Conservation (phyloP, 108 stramenopile species). For the Nitzschia sp. region DNA sequence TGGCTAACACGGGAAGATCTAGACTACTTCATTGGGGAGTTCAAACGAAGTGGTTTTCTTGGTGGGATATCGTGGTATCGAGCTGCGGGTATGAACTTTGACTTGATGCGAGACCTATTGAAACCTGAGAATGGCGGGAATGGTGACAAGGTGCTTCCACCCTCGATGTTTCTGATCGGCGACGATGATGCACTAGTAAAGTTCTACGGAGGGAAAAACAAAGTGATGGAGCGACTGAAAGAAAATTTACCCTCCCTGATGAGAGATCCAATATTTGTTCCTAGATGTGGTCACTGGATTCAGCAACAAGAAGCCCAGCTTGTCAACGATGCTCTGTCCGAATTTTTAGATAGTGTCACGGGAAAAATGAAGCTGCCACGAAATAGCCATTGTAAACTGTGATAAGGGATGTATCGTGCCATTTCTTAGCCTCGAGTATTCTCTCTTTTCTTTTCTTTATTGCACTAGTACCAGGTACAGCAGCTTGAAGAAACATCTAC, state of each 20-base stretch:
- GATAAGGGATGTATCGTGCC: too few species aligned
- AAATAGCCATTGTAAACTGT: too few species aligned
- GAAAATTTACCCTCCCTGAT: slow-evolving; percentile 8
- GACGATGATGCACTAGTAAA: slow-evolving; percentile 17
- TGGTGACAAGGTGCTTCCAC: slow-evolving; percentile 11
- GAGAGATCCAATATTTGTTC: slow-evolving; percentile 10
- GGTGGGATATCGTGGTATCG: slow-evolving; percentile 29
- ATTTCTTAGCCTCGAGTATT: too few species aligned
- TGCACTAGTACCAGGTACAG: too few species aligned
- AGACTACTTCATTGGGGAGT: slow-evolving; percentile 12
- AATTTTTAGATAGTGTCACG: background rate
- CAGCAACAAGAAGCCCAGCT: slow-evolving; percentile 13
- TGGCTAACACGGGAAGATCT: slow-evolving; percentile 19
- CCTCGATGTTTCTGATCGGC: slow-evolving; percentile 26
- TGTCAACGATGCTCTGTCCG: slow-evolving; percentile 16
- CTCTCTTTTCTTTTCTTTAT: too few species aligned
- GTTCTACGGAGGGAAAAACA: slow-evolving; percentile 13
- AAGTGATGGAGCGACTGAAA: background rate
- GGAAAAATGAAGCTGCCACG: too few species aligned
- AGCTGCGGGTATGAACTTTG: slow-evolving; percentile 15
- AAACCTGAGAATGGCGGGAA: slow-evolving; percentile 1
- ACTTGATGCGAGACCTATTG: background rate
- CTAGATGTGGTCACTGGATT: slow-evolving; percentile 34
- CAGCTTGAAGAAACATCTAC: too few species aligned
- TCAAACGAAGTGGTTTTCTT: slow-evolving; percentile 10